phyloP scores from a whole-genome alignment of 352 stramenopile genomes.

The Halophytophthora polymorphica region DNA sequence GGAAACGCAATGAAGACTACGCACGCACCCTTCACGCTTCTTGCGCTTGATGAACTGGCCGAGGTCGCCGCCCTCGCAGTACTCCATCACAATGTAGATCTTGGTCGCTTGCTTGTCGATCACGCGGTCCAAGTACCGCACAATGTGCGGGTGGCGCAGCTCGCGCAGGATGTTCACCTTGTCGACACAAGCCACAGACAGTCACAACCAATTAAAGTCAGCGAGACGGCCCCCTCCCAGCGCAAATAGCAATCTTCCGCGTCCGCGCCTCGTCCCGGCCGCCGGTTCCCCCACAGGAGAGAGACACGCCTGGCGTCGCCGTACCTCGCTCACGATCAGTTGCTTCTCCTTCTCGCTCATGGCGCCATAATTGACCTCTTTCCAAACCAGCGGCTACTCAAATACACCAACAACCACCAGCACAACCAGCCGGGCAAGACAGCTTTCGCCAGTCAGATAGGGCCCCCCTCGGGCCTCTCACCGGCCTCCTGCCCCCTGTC shows the following conservation, averaged over 20 bases:
- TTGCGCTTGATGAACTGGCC: conserved; percentile 90
- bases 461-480: too few relatives aligned
- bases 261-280: too few relatives aligned
- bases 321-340: conserved; percentile 90
- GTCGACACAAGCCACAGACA: not conserved
- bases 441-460: too few relatives aligned
- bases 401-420: not conserved
- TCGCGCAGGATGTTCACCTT: conserved; percentile 93
- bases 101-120: conserved; percentile 91
- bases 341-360: conserved; percentile 95
- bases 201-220: too few relatives aligned
- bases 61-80: conserved; percentile 89
- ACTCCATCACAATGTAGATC: conserved; percentile 96
- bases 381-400: conserved; percentile 88
- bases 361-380: conserved; percentile 90
- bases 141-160: conserved; percentile 91
- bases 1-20: conserved; percentile 3
- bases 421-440: too few relatives aligned
- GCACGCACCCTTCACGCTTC: conserved; percentile 77
- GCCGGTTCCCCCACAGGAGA: too few relatives aligned
- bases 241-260: too few relatives aligned
- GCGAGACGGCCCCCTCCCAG: too few relatives aligned
- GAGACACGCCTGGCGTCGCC: conserved; percentile 1
- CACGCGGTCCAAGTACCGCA: conserved; percentile 92
- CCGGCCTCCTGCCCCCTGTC: too few relatives aligned